These are phyloP conservation scores for Beauveria sp. DNA, from an alignment of 2,329 filamentous ascomycete species.

Conservation along the genomic window DNA sequence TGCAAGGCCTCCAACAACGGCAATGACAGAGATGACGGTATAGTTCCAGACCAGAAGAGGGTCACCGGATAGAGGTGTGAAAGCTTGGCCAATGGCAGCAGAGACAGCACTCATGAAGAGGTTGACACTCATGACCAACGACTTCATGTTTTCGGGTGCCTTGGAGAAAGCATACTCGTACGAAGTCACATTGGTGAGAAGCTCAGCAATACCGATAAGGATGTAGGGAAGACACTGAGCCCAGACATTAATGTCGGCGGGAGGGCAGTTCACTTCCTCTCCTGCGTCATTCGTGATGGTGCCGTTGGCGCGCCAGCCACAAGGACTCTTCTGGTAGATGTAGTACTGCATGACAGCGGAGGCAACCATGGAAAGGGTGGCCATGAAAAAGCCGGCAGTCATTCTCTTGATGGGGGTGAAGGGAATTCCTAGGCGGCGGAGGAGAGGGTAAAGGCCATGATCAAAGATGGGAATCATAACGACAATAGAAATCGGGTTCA, in stretches of 20 bases:
- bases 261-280: slow-evolving; percentile 37
- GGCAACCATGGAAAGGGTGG: slow-evolving; percentile 52
- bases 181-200: slow-evolving; percentile 49
- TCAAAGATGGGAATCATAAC: slow-evolving; percentile 69
- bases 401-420: slow-evolving; percentile 75
- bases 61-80: slow-evolving; percentile 53
- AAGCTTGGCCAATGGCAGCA: slow-evolving; percentile 62
- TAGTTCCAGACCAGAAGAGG: slow-evolving; percentile 69
- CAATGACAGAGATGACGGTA: slow-evolving; percentile 51
- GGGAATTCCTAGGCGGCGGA: slow-evolving; percentile 54
- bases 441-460: slow-evolving; percentile 57
- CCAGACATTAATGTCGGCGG: slow-evolving; percentile 59
- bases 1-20: slow-evolving; percentile 51
- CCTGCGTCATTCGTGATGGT: slow-evolving; percentile 13
- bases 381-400: slow-evolving; percentile 60
- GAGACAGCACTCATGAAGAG: slow-evolving; percentile 65
- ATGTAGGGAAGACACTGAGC: slow-evolving; percentile 45
- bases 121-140: slow-evolving; percentile 62
- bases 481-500: slow-evolving; percentile 68
- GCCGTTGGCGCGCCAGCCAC: slow-evolving; percentile 46
- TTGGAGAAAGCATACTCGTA: slow-evolving; percentile 74
- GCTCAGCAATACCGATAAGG: slow-evolving; percentile 44
- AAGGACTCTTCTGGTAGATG: slow-evolving; percentile 57
- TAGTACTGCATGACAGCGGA: slow-evolving; percentile 51
- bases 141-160: slow-evolving; percentile 73